Conservation (phyloP, 768 basidiomycete genomes). For the Trametes cingulata region DNA sequence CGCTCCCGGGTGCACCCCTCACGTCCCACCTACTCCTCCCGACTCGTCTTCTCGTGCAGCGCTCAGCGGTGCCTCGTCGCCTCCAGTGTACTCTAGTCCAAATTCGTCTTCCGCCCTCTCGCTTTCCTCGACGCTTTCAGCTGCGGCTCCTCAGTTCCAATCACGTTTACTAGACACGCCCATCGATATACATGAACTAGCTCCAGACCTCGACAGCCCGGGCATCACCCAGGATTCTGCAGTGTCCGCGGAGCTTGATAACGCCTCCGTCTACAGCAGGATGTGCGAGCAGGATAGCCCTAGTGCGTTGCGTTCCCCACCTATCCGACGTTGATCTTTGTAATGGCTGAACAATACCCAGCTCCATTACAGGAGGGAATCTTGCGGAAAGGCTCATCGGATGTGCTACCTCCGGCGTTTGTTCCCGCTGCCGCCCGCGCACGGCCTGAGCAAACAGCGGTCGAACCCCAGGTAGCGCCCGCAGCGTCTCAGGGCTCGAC, state of each 20-base stretch:
- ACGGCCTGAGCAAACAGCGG: neutral
- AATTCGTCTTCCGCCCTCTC: slow-evolving; percentile 7
- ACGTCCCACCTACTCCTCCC: slow-evolving; percentile 18
- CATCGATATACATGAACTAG: slow-evolving; percentile 20
- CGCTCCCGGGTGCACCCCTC: neutral
- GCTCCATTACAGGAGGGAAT: slow-evolving; percentile 6
- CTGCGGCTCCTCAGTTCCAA: slow-evolving; percentile 21
- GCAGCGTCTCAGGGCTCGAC: neutral
- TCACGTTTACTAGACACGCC: slow-evolving; percentile 22
- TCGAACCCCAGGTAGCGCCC: neutral
- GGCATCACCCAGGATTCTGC: neutral
- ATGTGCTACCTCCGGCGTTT: slow-evolving; percentile 13
- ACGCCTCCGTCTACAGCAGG: neutral
- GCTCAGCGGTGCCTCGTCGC: neutral
- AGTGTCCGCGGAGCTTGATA: neutral
- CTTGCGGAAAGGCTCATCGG: neutral
- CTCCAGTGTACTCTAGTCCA: slow-evolving; percentile 5
- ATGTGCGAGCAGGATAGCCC: slow-evolving; percentile 2
- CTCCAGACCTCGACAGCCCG: slow-evolving; percentile 13
- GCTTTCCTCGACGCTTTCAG: slow-evolving; percentile 16
- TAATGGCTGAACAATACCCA: neutral
- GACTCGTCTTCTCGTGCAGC: slow-evolving; percentile 13
- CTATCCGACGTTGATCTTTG: neutral
- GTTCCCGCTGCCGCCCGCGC: slow-evolving; percentile 6
- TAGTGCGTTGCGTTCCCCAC: neutral